These are phyloP conservation scores for Xylogone sp. DNA, from an alignment of 2,329 filamentous ascomycete genomes.

Conservation along the genomic window DNA sequence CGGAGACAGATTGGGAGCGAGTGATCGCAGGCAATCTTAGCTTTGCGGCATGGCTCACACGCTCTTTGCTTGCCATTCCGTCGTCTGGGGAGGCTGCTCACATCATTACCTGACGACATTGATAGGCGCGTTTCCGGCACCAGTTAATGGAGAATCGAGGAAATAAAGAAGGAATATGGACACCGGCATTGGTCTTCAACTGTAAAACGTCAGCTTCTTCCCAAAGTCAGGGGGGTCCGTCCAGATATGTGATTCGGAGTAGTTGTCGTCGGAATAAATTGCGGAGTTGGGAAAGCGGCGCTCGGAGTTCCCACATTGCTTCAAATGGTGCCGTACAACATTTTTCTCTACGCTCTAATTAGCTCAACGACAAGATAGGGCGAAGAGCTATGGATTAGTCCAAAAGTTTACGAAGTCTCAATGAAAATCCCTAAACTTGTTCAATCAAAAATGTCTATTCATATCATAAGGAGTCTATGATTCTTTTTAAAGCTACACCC, in stretches of 20 bases:
- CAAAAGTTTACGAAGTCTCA: background rate
- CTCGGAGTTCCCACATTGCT: background rate
- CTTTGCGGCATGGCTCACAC: slow-evolving; percentile 23
- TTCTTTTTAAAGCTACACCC: background rate
- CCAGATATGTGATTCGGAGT: background rate
- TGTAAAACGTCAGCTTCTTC: background rate
- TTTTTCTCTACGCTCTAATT: no score
- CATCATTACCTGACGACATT: slow-evolving; percentile 5
- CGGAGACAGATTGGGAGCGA: slow-evolving; percentile 19
- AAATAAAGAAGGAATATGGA: background rate
- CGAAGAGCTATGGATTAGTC: no score
- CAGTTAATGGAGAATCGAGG: background rate
- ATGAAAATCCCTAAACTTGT: background rate
- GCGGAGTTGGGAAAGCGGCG: background rate
- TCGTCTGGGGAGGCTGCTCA: slow-evolving; percentile 12
- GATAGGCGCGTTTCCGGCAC: background rate
- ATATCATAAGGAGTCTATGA: background rate
- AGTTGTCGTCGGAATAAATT: background rate
- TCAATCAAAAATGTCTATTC: background rate
- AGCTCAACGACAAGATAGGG: no score
- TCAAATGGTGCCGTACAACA: no score
- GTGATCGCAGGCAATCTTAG: slow-evolving; percentile 26
- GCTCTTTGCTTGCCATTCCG: slow-evolving; percentile 25
- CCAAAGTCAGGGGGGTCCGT: background rate
- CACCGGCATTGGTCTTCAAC: background rate